Evolutionary conservation across 176 grass and related monocot species (phyloP), one percentile per base, ranked within the genome.

Genomic region (Oryza nivara): DNA sequence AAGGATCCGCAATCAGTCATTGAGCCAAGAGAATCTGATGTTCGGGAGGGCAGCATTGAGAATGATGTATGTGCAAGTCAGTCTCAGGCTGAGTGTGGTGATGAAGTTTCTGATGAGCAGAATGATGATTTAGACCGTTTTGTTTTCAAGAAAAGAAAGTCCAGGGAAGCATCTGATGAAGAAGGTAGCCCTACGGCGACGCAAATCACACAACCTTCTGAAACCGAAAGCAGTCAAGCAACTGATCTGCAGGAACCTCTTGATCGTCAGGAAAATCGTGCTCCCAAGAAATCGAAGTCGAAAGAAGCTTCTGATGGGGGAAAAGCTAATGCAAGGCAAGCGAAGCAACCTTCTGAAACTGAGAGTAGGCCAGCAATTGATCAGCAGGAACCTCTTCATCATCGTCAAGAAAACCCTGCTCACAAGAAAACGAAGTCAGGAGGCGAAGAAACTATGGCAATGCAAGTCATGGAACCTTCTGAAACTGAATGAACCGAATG

Each of bases 1-100:
- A 56, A 9, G 68, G 82, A 63, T 46, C 28, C 76, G 25, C 84
- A 79, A n/a, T 40, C 36, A 54, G 16, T 56, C 14, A 87, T 36
- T 83, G 87, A 74, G 75, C 80, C 25, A 22, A 84, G 76, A 86
- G 38, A 54, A 32, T 74, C 72, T 83, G 67, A 16, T 79, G 36
- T 36, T 46, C 72, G 75, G 54, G 78, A 70, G n/a, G 48, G 26
- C 22, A 58, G 54, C 16, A 48, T 65, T 63, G 85, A 56, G 48
- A 76, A 86, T 65, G 82, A 45, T 64, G 73, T 47, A 6, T 65
- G 71, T 20, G 44, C 52, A 77, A 86, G 72, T 86, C 88, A 65
- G 43, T 56, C 28, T 30, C 67, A 43, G 22, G 65, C 65, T 76
- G 78, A 11, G 47, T 81, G 13, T 19, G 88, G 13, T 77, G 70